Conservation (phyloP, 108 stramenopile genomes). For the Nannochloropsis salina region DNA sequence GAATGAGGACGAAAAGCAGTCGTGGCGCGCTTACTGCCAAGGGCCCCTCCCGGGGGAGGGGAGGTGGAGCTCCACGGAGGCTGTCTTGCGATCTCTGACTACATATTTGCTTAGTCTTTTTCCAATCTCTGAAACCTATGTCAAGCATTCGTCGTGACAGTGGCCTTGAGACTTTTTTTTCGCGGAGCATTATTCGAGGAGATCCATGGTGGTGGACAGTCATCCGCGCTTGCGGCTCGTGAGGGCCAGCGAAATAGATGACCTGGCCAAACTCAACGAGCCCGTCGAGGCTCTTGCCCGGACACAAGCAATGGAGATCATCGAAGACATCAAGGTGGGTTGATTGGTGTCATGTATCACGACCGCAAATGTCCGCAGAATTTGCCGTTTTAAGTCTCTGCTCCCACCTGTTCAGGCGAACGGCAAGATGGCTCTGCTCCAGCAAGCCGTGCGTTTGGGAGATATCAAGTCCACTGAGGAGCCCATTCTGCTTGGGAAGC, state of each 20-base stretch:
- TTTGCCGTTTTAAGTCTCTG: background rate
- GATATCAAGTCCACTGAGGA: conserved; percentile 44
- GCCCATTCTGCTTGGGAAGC: conserved; percentile 34
- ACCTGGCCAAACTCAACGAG: conserved; percentile 29
- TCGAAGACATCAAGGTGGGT: conserved; percentile 41
- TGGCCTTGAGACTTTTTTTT: too few relatives aligned
- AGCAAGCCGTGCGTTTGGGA: conserved; percentile 46
- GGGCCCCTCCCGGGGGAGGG: too few relatives aligned
- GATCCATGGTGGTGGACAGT: background rate
- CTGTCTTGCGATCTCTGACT: too few relatives aligned
- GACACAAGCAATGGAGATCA: conserved; percentile 48
- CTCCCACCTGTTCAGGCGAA: background rate
- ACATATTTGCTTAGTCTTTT: too few relatives aligned
- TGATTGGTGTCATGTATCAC: background rate
- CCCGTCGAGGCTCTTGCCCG: conserved; percentile 51
- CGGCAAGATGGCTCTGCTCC: conserved; percentile 44
- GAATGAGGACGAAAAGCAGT: too few relatives aligned
- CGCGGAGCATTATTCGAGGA: too few relatives aligned
- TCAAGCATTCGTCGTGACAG: too few relatives aligned
- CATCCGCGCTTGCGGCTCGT: conserved; percentile 25
- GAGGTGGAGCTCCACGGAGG: too few relatives aligned
- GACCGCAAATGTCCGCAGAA: background rate
- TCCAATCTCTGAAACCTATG: too few relatives aligned
- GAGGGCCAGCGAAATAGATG: conserved; percentile 12
- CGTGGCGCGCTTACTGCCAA: too few relatives aligned